These are phyloP conservation scores for Podospora conica DNA, from an alignment of 495 filamentous ascomycete genomes.

Conservation along the genomic window DNA sequence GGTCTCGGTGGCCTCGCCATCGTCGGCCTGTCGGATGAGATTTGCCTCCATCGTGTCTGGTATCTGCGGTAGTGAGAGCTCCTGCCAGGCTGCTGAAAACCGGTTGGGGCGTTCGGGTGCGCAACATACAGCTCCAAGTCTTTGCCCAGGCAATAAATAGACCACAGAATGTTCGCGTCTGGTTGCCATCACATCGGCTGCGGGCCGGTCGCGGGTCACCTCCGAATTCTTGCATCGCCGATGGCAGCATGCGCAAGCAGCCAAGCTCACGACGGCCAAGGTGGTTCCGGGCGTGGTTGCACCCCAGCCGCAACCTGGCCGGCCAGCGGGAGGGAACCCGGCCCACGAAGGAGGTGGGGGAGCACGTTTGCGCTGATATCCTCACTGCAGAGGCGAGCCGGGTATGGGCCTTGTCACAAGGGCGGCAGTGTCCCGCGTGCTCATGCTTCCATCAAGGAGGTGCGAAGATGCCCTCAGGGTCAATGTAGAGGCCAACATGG, in stretches of 20 bases:
- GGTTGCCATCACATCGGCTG: not conserved
- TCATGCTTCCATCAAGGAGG: not conserved
- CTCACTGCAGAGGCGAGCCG: not conserved
- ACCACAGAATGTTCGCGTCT: too few species aligned
- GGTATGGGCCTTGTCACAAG: not conserved
- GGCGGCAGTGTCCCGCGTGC: not conserved
- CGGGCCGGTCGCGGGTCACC: not conserved
- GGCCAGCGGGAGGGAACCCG: not conserved
- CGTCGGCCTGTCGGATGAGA: not conserved
- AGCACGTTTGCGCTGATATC: slow-evolving; percentile 5
- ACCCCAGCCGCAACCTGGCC: not conserved
- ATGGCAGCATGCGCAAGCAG: not conserved
- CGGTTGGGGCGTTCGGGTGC: not conserved
- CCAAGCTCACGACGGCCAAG: not conserved
- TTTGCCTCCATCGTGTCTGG: not conserved
- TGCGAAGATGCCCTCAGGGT: not conserved
- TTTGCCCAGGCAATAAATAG: not conserved
- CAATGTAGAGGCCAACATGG: not conserved
- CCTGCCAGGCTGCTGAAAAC: not conserved
- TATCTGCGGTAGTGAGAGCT: not conserved
- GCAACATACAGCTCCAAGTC: not conserved
- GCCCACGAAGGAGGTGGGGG: not conserved
- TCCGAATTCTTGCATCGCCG: not conserved
- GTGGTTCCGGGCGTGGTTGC: not conserved
- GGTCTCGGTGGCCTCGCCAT: not conserved